Evolutionary conservation across 2,329 filamentous ascomycete genomes (phyloP), one percentile per base, ranked within the genome.

Genomic region (Leptographium radiaticola): DNA sequence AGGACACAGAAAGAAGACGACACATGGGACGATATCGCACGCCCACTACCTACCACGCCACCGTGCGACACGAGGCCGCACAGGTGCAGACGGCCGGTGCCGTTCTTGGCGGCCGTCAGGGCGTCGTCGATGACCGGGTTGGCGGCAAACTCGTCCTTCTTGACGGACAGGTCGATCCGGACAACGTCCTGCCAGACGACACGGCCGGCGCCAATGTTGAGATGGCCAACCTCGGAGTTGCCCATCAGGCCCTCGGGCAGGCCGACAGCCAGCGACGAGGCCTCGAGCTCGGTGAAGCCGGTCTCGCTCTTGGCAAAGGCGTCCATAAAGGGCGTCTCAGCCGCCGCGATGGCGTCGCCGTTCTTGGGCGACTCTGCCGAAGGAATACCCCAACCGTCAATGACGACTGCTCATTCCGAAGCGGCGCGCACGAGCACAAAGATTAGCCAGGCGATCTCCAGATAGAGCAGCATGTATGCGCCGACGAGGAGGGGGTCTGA

Each of bases 101-200:
- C 87, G 59, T 86, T 81, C 71, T 90, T 91, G 57, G 89, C 91
- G 51, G 79, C 74, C 66, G 86, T 77, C 68, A 97, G 86, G 25
- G 84, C 83, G 63, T 77, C 75, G 71, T 83, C 84, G 68, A 98
- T 83, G 60, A 86, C 88, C 55, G 84, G 75, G 61, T 89, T 83
- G 67, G 85, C 77, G 70, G 81, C 78, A 63, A 96, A 70, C 69
- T 94, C 81, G 60, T 80, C 81, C 64, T 89, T 89, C 79, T 91
- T 93, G 74, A 95, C 84, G 44, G 86, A 85, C 73, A 85, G 85
- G 70, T 96, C 93, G 72, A 98, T 98, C 64, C 93, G 87, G 61
- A 98, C 93, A 60, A 94, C 88, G 69, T 93, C 91, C 71, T 98
- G 93, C 93, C 93, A 98, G 64, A 98, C 93, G 57, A 98, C 93